Conservation (phyloP, 768 basidiomycete genomes). For the Rhodocollybia butyracea region DNA sequence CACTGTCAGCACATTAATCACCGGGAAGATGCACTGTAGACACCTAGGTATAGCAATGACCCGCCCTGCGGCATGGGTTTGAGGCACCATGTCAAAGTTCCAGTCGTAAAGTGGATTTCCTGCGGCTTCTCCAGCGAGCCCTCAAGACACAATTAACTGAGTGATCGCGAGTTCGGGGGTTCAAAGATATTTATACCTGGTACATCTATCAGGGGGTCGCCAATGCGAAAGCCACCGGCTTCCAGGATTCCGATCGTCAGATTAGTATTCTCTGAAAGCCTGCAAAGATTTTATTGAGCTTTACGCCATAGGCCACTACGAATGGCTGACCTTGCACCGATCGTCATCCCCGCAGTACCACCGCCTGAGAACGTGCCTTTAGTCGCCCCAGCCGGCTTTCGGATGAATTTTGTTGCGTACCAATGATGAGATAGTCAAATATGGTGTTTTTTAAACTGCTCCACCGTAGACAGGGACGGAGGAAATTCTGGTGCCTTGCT, state of each 20-base stretch:
- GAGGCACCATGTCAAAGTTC: not conserved
- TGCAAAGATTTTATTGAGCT: not conserved
- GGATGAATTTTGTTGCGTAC: not conserved
- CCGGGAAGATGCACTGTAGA: no score
- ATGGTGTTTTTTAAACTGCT: no score
- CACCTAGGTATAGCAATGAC: not conserved
- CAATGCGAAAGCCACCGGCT: not conserved
- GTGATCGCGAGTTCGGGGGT: not conserved
- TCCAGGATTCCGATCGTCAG: not conserved
- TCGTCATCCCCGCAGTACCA: not conserved
- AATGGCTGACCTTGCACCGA: not conserved
- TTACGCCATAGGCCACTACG: not conserved
- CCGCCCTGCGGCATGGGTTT: not conserved
- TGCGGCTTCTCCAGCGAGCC: not conserved
- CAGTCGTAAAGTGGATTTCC: slow-evolving; percentile 1
- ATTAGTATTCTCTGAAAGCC: not conserved
- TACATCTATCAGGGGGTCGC: not conserved
- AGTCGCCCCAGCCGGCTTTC: not conserved
- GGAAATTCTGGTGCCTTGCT: no score
- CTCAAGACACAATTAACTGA: not conserved
- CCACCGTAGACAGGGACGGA: no score
- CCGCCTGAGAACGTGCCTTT: not conserved
- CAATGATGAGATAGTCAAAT: not conserved
- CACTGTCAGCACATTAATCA: not conserved
- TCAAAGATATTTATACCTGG: not conserved